Percentiles rank a stretch among this genome's conserved stretches.
phyloP scores from a whole-genome alignment of 768 basidiomycete genomes.

The Saitozyma sp. region DNA sequence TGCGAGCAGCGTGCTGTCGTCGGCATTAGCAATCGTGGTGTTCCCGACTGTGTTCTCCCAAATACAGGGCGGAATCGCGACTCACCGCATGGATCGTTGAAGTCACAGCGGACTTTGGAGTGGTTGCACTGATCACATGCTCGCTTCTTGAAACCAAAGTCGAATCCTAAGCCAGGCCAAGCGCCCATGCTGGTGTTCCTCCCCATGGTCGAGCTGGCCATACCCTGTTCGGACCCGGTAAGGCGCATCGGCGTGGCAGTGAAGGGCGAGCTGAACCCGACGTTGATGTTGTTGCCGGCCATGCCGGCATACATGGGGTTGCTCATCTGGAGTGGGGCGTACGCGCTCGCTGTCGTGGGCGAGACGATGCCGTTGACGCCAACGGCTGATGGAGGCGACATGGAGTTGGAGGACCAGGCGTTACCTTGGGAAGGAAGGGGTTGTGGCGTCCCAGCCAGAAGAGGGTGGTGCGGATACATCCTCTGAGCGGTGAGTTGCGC shows the following conservation, averaged over 20 bases:
- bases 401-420: no score
- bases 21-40: not conserved
- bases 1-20: conserved; percentile 34
- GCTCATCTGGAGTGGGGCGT: not conserved
- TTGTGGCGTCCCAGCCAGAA: conserved; percentile 9
- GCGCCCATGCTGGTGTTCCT: conserved; percentile 3
- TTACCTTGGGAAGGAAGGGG: not conserved
- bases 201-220: conserved; percentile 9
- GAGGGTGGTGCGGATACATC: conserved; percentile 39
- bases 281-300: not conserved
- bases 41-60: not conserved
- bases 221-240: conserved; percentile 27
- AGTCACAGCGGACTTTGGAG: conserved; percentile 50
- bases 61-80: not conserved
- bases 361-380: not conserved
- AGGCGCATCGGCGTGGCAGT: conserved; percentile 23
- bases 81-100: conserved; percentile 46
- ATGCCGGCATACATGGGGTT: conserved; percentile 5
- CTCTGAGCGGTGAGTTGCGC: conserved; percentile 25
- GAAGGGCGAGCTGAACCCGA: conserved; percentile 14
- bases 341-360: not conserved
- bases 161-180: conserved; percentile 16
- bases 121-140: conserved; percentile 52
- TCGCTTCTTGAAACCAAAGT: conserved; percentile 43
- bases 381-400: not conserved